Conservation (phyloP, 495 filamentous ascomycete genomes). For the Daldinia caldariorum region DNA sequence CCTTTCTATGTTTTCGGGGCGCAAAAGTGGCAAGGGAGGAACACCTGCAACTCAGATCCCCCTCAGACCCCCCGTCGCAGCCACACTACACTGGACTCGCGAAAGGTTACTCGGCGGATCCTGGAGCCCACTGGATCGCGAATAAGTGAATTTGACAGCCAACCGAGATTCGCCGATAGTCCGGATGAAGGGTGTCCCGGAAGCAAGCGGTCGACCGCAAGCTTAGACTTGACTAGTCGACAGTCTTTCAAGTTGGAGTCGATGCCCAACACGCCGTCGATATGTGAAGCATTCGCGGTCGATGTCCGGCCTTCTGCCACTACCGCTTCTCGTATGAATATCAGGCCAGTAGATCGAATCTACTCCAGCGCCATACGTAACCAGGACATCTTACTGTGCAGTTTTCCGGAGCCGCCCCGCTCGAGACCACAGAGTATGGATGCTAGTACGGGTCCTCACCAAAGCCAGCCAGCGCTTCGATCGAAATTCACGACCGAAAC, state of each 20-base stretch:
- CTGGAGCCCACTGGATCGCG: conserved; percentile 20
- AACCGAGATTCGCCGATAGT: not conserved
- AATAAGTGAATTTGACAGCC: conserved; percentile 6
- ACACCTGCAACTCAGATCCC: not conserved
- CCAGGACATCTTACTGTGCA: conserved; percentile 42
- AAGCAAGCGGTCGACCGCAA: conserved; percentile 25
- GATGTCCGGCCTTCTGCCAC: conserved; percentile 33
- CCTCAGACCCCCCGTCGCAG: conserved; percentile 25
- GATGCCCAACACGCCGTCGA: conserved; percentile 33
- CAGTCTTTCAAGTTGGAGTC: conserved; percentile 30
- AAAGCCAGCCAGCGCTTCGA: conserved; percentile 13
- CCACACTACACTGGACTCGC: conserved; percentile 17
- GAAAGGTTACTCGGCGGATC: conserved; percentile 13
- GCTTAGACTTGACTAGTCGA: conserved; percentile 21
- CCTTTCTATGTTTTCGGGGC: conserved; percentile 48
- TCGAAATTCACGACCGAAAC: conserved; percentile 33
- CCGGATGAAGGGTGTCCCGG: conserved; percentile 8
- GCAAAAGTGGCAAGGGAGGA: conserved; percentile 21
- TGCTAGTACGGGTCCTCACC: not conserved
- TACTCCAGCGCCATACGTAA: conserved; percentile 41
- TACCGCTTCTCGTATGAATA: conserved; percentile 27
- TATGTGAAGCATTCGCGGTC: conserved; percentile 42
- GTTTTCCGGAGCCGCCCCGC: conserved; percentile 28
- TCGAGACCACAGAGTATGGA: conserved; percentile 16
- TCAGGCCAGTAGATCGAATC: conserved; percentile 41